phyloP scores from a whole-genome alignment of 2,329 filamentous ascomycete genomes.

The Aspergillus proliferans region DNA sequence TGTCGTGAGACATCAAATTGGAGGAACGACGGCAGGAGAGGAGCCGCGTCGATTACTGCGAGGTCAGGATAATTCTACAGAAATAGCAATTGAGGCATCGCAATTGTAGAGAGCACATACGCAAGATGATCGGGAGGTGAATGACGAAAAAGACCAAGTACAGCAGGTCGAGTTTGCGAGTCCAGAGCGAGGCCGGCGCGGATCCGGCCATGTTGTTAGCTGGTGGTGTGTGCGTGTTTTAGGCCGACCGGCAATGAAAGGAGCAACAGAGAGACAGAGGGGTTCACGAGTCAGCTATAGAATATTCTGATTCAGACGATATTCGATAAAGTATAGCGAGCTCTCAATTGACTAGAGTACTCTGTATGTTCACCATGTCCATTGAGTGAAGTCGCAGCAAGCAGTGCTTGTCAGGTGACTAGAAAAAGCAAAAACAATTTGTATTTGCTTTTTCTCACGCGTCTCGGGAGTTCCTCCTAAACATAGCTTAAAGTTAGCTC shows the following conservation, averaged over 20 bases:
- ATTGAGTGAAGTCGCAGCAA: neutral
- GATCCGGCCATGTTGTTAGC: neutral
- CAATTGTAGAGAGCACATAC: constrained; percentile 35
- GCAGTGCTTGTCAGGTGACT: constrained; percentile 5
- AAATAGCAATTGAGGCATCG: neutral
- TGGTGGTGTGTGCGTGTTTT: neutral
- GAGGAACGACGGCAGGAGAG: constrained; percentile 51
- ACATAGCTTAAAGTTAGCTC: constrained; percentile 23
- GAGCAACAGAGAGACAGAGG: neutral
- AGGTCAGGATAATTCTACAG: neutral
- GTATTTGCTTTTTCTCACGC: constrained; percentile 19
- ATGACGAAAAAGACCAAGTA: constrained; percentile 56
- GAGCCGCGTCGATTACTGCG: constrained; percentile 55
- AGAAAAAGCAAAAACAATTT: constrained; percentile 6
- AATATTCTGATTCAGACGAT: too few species aligned
- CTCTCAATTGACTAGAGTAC: too few species aligned
- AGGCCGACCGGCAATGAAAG: neutral
- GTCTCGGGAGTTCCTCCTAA: constrained; percentile 11
- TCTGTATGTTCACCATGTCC: neutral
- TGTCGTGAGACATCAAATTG: constrained; percentile 44
- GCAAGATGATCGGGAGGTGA: constrained; percentile 56
- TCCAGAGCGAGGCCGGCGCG: constrained; percentile 18
- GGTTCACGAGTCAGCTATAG: too few species aligned
- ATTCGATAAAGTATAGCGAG: too few species aligned
- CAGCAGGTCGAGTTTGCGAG: constrained; percentile 32